Evolutionary conservation across 2,329 filamentous ascomycete species (phyloP), one percentile per base, ranked within the genome.

Genomic region (Allantophomopsis cytisporea): DNA sequence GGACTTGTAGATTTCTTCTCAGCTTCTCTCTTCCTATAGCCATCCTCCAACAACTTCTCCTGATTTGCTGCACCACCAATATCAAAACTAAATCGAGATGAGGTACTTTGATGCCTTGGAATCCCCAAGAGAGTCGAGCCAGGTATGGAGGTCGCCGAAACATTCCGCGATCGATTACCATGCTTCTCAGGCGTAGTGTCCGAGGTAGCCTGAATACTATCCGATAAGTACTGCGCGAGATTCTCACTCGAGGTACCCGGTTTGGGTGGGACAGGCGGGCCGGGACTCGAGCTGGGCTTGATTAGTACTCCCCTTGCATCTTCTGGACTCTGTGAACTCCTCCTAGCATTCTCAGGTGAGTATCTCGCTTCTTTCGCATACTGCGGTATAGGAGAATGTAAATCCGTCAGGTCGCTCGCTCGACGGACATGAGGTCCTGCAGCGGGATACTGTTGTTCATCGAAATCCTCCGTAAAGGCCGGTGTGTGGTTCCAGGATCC

Each of bases 21-120:
- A 21, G 77, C 62, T 44, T 79, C 73, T 39, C 76, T 73, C 47
- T 81, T 71, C 13, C 79, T 67, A 54, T 86, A 81, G 36, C 76
- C 71, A 48, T 85, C 83, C 55, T 86, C 84, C 32, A 87, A 61
- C 31, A 81, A 55, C 55, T 77, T 80, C 56, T 80, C 76, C 50
- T 78, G 68, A 43, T 73, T 70, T 12, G 80, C 80, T 5, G 74
- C 74, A 5, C 79, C 80, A 13, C 78, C 72, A 66, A 87, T 83
- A 51, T 88, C 83, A 51, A 89, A 89, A 50, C 83, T 88, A 53
- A 89, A 88, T 12, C 83, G 68, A 0, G 81, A 86, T 0, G 83
- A 83, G 10, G 79, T 83, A 54, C 82, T 87, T 58, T 79, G 80
- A 45, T 80, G 75, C 43, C 62, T 71, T 2, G 75, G 76, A 28